Base-by-base conservation (phyloP, 371 early-diverging fungal species). In the Catenaria anguillulae region DNA sequence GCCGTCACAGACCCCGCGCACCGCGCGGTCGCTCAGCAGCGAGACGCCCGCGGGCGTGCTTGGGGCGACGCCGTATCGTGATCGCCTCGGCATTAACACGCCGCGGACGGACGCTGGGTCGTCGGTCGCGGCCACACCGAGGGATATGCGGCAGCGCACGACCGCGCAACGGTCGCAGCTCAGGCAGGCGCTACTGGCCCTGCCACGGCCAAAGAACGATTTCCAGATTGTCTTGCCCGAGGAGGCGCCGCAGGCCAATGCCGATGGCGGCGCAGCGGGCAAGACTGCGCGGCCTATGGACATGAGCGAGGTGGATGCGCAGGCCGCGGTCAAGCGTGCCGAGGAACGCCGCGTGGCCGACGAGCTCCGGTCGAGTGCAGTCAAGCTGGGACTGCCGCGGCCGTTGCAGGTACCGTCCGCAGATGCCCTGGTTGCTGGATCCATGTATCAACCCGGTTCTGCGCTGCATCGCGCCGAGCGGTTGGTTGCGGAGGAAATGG, bases 141-240 rank as follows among this genome's bases (percentile, higher is more conserved):
- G 90, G n/a, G n/a, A n/a, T n/a, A n/a, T n/a, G 29, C 33, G 52
- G 54, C 33, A 3, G 34, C 12, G 50, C 48, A 21, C 24, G 19
- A 3, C 5, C 23, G 29, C 40, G 40, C 40, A 40, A 52, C 70
- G 68, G 29, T 26, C n/a, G n/a, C n/a, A n/a, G n/a, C n/a, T n/a
- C n/a, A n/a, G n/a, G n/a, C n/a, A n/a, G n/a, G n/a, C n/a, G n/a
- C 74, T 90, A 23, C 67, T 73, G 21, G 70, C 75, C 33, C 72
- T 97, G n/a, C 97, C 97, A 3, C 76, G 78, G 61, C 97, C 97
- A 43, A 85, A 88, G 61, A 95, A 94, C 67, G 92, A 93, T 64
- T 92, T 93, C 71, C 90, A 92, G 60, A 85, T 97, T 56, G 85
- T 89, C 23, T 67, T 90, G 48, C 95, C 93, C 1, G 50, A 50